Percentiles rank a stretch among this genome's conserved stretches.
phyloP scores from a whole-genome alignment of 306 rosid species.

The Casuarina cunninghamiana region DNA sequence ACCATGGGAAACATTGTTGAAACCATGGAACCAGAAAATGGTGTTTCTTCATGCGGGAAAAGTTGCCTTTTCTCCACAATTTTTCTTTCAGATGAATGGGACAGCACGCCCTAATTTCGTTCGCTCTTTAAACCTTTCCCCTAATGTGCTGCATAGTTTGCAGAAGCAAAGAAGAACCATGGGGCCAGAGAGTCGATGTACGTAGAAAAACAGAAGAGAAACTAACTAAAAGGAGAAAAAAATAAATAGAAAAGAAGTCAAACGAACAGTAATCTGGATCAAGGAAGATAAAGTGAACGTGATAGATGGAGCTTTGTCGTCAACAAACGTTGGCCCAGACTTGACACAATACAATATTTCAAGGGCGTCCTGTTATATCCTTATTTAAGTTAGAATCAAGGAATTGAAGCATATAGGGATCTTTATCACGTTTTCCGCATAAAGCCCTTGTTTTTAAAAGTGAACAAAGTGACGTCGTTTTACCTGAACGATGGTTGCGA shows the following conservation, averaged over 20 bases:
- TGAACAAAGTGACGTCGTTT: no score
- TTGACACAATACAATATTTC: constrained; percentile 38
- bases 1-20: not conserved
- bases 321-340: constrained; percentile 40
- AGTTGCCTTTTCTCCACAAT: constrained; percentile 23
- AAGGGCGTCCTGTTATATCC: constrained; percentile 14
- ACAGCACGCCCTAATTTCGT: constrained; percentile 38
- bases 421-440: no score
- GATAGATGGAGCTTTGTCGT: constrained; percentile 1
- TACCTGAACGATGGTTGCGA: no score
- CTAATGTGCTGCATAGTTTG: constrained; percentile 1
- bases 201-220: not conserved
- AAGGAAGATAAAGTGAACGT: constrained; percentile 4
- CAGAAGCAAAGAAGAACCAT: constrained; percentile 9
- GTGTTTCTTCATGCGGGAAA: constrained; percentile 25
- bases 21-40: constrained; percentile 2
- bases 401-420: no score
- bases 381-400: not conserved
- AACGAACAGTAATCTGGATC: not conserved
- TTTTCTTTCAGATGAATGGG: constrained; percentile 36
- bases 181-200: not conserved
- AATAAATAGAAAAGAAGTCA: not conserved
- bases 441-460: no score
- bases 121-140: constrained; percentile 21
- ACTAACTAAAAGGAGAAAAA: not conserved